These are phyloP conservation scores for Solanum hybrid DNA, from an alignment of 305 asterid genomes.

Conservation along the genomic window DNA sequence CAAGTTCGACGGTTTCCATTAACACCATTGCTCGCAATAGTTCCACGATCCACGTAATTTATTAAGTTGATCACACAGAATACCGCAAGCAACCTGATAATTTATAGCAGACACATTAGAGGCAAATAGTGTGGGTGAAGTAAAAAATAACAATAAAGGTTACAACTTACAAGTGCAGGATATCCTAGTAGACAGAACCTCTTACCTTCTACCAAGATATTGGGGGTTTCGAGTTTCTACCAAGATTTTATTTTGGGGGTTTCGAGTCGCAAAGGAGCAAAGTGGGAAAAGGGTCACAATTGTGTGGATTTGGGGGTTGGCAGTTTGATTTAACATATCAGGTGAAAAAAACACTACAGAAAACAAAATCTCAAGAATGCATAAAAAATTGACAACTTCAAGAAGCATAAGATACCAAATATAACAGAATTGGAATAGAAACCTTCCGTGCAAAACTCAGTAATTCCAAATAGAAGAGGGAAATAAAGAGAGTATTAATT, in stretches of 20 bases:
- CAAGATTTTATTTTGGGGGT: not conserved
- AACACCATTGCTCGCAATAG: conserved; percentile 36
- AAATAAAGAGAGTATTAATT: not conserved
- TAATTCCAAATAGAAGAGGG: not conserved
- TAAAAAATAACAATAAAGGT: not conserved
- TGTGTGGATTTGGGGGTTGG: not conserved
- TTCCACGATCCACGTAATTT: conserved; percentile 32
- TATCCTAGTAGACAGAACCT: not conserved
- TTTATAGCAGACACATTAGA: not conserved
- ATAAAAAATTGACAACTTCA: not conserved
- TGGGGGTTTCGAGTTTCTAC: not conserved
- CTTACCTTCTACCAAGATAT: not conserved
- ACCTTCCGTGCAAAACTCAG: not conserved
- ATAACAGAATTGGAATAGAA: not conserved
- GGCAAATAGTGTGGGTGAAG: not conserved
- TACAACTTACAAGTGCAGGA: not conserved
- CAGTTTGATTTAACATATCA: not conserved
- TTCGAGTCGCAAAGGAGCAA: not conserved
- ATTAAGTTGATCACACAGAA: conserved; percentile 28
- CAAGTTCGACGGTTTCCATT: conserved; percentile 24
- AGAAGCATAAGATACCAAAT: not conserved
- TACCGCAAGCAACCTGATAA: conserved; percentile 27
- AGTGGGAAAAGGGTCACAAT: not conserved
- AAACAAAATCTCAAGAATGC: not conserved
- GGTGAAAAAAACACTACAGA: not conserved